Base-by-base conservation (phyloP, 306 rosid genomes). In the Sophora flavescens region DNA sequence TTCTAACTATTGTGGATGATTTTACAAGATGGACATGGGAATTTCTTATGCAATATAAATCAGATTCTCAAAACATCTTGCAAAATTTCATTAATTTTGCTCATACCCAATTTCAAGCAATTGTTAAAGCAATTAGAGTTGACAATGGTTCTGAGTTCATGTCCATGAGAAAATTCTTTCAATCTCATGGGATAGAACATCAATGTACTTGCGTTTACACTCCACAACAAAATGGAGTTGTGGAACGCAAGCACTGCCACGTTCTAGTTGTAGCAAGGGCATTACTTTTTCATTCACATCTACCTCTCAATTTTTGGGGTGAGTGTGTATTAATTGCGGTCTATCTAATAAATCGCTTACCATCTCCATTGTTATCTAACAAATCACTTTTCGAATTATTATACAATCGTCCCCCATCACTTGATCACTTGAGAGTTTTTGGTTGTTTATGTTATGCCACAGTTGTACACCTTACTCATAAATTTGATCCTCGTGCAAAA, bases 371-470 rank as follows among this genome's bases (percentile, higher is more conserved):
- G 0, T 16, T 68, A 7, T 83, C 81, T 2, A 17, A 33, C 8
- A 83, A 79, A 36, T 57, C 78, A 15, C 71, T 70, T n/a, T 83
- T 68, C 67, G 61, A 74, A 18, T 26, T 79, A 1, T n/a, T 79
- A 33, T 75, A 62, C 48, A 74, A 79, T 1, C 36, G 17, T 4
- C 60, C 70, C 61, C 81, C 81, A 3, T 62, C 87, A 1, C 13
- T 78, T 68, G n/a, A 48, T 38, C 86, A 83, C 39, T 74, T 78
- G 13, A 78, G 22, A 38, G 72, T 68, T 44, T 78, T 83, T 68
- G 70, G 83, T 5, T 73, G 81, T 56, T 15, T 67, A n/a, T 73
- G 78, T 74, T 81, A 76, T 53, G 74, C 76, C 0, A 78, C 22
- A 38, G 13, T 58, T 65, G 80, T 72, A 4, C 58, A 77, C 10